Conservation (phyloP, 371 early-diverging fungal genomes). For the Saksenaea oblongispora region DNA sequence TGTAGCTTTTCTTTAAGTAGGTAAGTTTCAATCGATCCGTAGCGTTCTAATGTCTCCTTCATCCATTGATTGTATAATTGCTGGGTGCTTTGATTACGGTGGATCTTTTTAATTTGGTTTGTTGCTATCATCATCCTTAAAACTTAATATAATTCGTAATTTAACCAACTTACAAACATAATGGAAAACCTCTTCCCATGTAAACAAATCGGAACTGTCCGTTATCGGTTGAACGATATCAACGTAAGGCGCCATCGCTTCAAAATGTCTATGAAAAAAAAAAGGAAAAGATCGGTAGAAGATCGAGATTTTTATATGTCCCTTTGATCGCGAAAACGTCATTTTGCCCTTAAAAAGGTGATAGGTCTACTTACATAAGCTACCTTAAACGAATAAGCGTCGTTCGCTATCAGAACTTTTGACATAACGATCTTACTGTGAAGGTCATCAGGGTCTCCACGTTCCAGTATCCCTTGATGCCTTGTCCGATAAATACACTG, state of each 20-base stretch:
- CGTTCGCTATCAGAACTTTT: too few relatives aligned
- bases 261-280: background rate
- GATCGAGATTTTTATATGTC: background rate
- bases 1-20: constrained; percentile 44
- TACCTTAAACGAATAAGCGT: too few relatives aligned
- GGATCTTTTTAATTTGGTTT: constrained; percentile 33
- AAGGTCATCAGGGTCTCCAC: too few relatives aligned
- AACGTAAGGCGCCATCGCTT: background rate
- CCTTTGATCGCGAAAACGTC: background rate
- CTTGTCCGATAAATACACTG: too few relatives aligned
- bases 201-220: background rate
- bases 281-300: background rate
- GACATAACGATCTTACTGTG: too few relatives aligned
- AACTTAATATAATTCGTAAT: background rate
- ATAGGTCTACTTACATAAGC: too few relatives aligned
- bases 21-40: constrained; percentile 47
- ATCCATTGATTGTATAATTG: constrained; percentile 42
- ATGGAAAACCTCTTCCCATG: constrained; percentile 32
- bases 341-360: background rate
- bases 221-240: background rate
- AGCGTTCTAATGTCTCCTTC: constrained; percentile 30
- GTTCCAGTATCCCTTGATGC: too few relatives aligned
- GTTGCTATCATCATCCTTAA: constrained; percentile 17
- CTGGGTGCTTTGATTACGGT: constrained; percentile 29
- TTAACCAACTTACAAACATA: constrained; percentile 24